A percentile compares a stretch with the other conserved stretches of the same genome.
Evolutionary conservation across 164 flowering plant species (phyloP).

Genomic region (Chloranthus sessilifolius): DNA sequence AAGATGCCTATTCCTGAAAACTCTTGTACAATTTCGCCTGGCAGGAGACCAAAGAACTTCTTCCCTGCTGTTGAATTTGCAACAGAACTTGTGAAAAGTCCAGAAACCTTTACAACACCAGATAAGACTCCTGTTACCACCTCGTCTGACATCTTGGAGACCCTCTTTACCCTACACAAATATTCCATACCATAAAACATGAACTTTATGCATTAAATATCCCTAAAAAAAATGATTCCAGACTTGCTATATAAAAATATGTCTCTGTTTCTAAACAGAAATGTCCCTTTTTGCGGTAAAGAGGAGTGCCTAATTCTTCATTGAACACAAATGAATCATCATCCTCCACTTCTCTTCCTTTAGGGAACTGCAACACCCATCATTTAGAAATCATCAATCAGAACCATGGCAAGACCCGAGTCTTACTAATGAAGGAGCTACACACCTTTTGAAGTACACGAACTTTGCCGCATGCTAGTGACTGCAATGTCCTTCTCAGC

Average conservation of each 20-base stretch:
- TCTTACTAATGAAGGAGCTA: background rate
- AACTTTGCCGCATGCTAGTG: slow-evolving; percentile 90
- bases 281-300: slow-evolving; percentile 77
- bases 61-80: slow-evolving; percentile 75
- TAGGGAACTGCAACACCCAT: slow-evolving; percentile 52
- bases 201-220: too few relatives aligned
- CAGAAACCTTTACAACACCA: slow-evolving; percentile 82
- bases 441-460: slow-evolving; percentile 82
- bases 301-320: slow-evolving; percentile 75
- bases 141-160: slow-evolving; percentile 74
- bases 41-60: slow-evolving; percentile 74
- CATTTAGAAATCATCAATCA: background rate
- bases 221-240: too few relatives aligned
- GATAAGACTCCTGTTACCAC: slow-evolving; percentile 73
- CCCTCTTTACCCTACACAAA: slow-evolving; percentile 56
- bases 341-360: slow-evolving; percentile 85
- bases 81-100: slow-evolving; percentile 62
- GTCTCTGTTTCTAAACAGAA: too few relatives aligned
- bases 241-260: too few relatives aligned
- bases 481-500: slow-evolving; percentile 80
- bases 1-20: too few relatives aligned
- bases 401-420: background rate
- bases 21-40: slow-evolving; percentile 85
- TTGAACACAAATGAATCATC: slow-evolving; percentile 74
- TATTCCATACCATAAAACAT: too few relatives aligned